These are phyloP conservation scores for Niebla homalea DNA, from an alignment of 495 filamentous ascomycete genomes.

Conservation along the genomic window DNA sequence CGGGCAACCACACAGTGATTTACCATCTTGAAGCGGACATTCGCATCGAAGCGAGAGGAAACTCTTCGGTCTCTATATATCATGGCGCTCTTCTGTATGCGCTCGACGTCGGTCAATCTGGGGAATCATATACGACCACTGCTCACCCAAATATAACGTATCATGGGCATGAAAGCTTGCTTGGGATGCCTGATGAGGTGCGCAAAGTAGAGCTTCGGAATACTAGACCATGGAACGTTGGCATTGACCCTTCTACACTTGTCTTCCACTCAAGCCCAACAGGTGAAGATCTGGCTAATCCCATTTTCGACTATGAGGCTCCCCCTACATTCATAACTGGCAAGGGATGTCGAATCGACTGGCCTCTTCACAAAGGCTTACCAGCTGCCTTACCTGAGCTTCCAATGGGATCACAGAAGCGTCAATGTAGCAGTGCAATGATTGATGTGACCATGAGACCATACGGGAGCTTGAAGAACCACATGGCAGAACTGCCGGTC, in stretches of 20 bases:
- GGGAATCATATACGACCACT: slow-evolving; percentile 12
- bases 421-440: slow-evolving; percentile 26
- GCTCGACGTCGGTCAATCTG: slow-evolving; percentile 27
- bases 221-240: slow-evolving; percentile 32
- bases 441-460: slow-evolving; percentile 37
- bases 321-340: slow-evolving; percentile 37
- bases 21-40: slow-evolving; percentile 18
- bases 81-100: slow-evolving; percentile 43
- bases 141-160: slow-evolving; percentile 14
- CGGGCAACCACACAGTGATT: slow-evolving; percentile 15
- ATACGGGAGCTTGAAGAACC: slow-evolving; percentile 43
- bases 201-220: slow-evolving; percentile 27
- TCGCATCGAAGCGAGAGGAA: slow-evolving; percentile 29
- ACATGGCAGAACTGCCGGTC: slow-evolving; percentile 44
- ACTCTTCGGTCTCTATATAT: slow-evolving; percentile 41
- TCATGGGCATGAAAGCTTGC: not conserved
- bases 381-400: slow-evolving; percentile 33
- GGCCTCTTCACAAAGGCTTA: slow-evolving; percentile 31
- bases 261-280: slow-evolving; percentile 16
- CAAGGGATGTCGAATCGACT: slow-evolving; percentile 40
- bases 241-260: slow-evolving; percentile 34
- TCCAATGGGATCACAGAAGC: slow-evolving; percentile 18
- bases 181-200: slow-evolving; percentile 20
- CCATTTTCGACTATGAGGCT: slow-evolving; percentile 35
- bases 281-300: slow-evolving; percentile 25